Percentiles rank a stretch among this genome's conserved stretches.
Conservation (phyloP, 768 basidiomycete species). For the Arthromyces matolae region DNA sequence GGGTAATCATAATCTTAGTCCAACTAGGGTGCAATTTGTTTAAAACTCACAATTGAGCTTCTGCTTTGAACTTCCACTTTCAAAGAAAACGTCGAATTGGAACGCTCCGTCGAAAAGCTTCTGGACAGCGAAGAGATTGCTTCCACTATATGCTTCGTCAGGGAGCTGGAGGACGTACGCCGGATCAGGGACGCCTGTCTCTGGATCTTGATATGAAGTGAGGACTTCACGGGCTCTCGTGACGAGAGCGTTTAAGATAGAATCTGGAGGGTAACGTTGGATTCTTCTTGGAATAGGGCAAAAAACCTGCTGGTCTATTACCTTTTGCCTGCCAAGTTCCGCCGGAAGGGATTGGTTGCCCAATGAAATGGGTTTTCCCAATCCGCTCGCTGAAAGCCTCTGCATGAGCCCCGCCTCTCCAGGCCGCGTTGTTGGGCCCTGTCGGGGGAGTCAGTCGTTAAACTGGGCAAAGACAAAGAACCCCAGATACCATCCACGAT, state of each 20-base stretch:
- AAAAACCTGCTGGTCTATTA: conserved; percentile 21
- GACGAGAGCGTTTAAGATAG: conserved; percentile 58
- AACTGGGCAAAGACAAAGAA: neutral
- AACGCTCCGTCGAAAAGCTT: conserved; percentile 82
- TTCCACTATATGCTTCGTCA: conserved; percentile 65
- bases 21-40: conserved; percentile 2
- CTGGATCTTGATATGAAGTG: conserved; percentile 49
- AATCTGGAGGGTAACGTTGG: conserved; percentile 38
- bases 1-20: conserved; percentile 3
- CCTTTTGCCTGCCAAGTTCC: conserved; percentile 87
- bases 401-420: conserved; percentile 54
- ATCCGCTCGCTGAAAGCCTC: conserved; percentile 55
- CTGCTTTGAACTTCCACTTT: conserved; percentile 65
- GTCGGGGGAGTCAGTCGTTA: conserved; percentile 10
- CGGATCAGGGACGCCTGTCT: conserved; percentile 62
- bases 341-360: conserved; percentile 56
- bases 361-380: conserved; percentile 70
- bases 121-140: conserved; percentile 86
- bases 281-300: neutral
- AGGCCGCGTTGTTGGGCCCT: conserved; percentile 58
- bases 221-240: conserved; percentile 53
- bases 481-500: conserved; percentile 63
- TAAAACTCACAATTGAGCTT: conserved; percentile 56
- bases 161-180: conserved; percentile 75
- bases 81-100: conserved; percentile 87